Conservation (phyloP, 2,329 filamentous ascomycete genomes). For the Ophiosphaerella narmari region DNA sequence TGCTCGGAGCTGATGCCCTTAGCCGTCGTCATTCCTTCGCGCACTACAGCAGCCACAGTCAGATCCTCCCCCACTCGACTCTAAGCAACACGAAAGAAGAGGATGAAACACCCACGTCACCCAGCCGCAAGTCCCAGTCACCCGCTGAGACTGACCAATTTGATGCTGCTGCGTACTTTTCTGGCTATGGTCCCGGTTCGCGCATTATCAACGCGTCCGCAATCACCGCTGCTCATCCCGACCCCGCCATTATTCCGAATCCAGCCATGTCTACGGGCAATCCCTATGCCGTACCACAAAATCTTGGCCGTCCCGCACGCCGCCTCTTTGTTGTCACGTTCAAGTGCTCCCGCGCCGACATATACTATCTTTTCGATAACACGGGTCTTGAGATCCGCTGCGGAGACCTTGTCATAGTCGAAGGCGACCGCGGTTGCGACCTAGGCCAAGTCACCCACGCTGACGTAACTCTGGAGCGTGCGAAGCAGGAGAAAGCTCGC, state of each 20-base stretch:
- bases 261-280: conserved; percentile 29
- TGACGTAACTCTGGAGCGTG: conserved; percentile 84
- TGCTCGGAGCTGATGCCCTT: conserved; percentile 50
- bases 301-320: conserved; percentile 36
- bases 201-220: conserved; percentile 43
- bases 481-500: conserved; percentile 86
- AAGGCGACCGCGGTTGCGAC: conserved; percentile 94
- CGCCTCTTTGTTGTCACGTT: conserved; percentile 86
- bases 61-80: conserved; percentile 27
- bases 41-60: conserved; percentile 37
- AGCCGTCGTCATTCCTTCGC: conserved; percentile 81
- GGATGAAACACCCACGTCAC: conserved; percentile 33
- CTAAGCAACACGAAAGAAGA: conserved; percentile 40
- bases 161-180: conserved; percentile 45
- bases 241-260: conserved; percentile 35
- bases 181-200: conserved; percentile 41
- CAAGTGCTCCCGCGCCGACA: conserved; percentile 92
- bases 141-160: conserved; percentile 64
- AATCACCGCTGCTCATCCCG: conserved; percentile 43
- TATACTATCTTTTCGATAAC: conserved; percentile 96
- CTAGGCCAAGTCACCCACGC: conserved; percentile 89
- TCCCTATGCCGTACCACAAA: conserved; percentile 40
- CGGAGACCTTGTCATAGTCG: conserved; percentile 94
- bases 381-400: conserved; percentile 88
- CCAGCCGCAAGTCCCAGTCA: conserved; percentile 37